Evolutionary conservation across 192 early-diverging fungal genomes (phyloP).

Genomic region (Rhizophlyctis rosea): DNA sequence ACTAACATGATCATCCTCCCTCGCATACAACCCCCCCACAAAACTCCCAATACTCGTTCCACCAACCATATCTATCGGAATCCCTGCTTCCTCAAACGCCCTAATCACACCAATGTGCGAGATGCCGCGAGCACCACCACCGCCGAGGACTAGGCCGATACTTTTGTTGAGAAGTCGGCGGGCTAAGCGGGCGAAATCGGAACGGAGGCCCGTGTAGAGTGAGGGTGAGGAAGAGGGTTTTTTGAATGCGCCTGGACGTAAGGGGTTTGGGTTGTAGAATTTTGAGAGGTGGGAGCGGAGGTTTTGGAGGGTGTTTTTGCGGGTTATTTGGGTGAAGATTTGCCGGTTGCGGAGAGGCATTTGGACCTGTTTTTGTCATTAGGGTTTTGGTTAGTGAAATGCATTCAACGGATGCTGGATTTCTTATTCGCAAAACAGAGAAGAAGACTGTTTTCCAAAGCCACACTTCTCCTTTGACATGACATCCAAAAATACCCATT

Average conservation of each 20-base stretch:
- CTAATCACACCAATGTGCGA: slow-evolving; percentile 88
- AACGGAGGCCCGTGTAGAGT: slow-evolving; percentile 41
- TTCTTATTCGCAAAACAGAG: too few species aligned
- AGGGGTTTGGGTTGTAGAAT: slow-evolving; percentile 15
- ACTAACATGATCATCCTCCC: slow-evolving; percentile 81
- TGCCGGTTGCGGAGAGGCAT: slow-evolving; percentile 38
- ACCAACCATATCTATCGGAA: slow-evolving; percentile 96
- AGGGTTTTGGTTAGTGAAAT: slow-evolving; percentile 1
- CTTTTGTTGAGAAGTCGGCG: slow-evolving; percentile 89
- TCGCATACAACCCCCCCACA: slow-evolving; percentile 90
- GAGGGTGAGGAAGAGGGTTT: neutral
- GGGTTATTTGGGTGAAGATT: slow-evolving; percentile 26
- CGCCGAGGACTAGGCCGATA: slow-evolving; percentile 90
- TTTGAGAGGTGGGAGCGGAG: slow-evolving; percentile 39
- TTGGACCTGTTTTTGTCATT: slow-evolving; percentile 39
- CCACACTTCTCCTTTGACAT: too few species aligned
- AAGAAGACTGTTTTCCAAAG: too few species aligned
- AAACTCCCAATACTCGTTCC: slow-evolving; percentile 98
- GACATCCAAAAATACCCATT: too few species aligned
- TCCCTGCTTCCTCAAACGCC: slow-evolving; percentile 94
- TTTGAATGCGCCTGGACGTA: too few species aligned
- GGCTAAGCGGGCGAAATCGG: slow-evolving; percentile 76
- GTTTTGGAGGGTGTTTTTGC: slow-evolving; percentile 33
- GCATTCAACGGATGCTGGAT: neutral
- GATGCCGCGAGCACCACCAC: slow-evolving; percentile 95